Evolutionary conservation across 129 eudicot species (phyloP).

Genomic region (Glebionis coronaria): DNA sequence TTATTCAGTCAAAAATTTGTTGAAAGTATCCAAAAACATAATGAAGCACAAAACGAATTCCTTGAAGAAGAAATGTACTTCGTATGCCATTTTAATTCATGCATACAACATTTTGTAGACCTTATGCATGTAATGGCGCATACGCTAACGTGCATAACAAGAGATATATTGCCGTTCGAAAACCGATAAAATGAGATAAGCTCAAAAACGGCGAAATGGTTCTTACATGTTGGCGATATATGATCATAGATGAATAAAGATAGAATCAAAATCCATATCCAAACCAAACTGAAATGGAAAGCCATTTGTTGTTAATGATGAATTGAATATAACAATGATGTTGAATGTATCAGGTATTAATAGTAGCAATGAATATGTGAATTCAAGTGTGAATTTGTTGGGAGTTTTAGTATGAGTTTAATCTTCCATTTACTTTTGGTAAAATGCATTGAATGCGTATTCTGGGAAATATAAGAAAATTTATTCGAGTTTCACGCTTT

Average conservation of each 20-base stretch:
- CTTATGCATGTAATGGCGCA: too few relatives aligned
- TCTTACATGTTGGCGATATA: slow-evolving; percentile 42
- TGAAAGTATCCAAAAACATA: too few relatives aligned
- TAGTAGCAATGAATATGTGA: not conserved
- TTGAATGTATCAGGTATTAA: not conserved
- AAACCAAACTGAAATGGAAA: slow-evolving; percentile 28
- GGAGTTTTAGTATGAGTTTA: slow-evolving; percentile 23
- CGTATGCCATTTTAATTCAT: too few relatives aligned
- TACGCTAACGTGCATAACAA: too few relatives aligned
- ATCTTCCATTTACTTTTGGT: slow-evolving; percentile 21
- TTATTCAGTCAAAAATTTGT: too few relatives aligned
- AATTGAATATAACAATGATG: not conserved
- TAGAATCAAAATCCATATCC: slow-evolving; percentile 10
- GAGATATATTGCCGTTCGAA: too few relatives aligned
- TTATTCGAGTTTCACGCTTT: slow-evolving; percentile 45
- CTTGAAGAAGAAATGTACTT: too few relatives aligned
- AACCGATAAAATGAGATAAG: not conserved
- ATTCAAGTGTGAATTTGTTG: not conserved
- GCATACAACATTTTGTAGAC: too few relatives aligned
- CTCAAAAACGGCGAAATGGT: not conserved
- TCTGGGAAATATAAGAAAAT: slow-evolving; percentile 20
- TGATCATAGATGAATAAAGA: slow-evolving; percentile 23
- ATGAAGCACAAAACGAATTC: not conserved
- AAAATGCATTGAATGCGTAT: slow-evolving; percentile 26
- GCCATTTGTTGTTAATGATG: slow-evolving; percentile 28